Percentiles rank a stretch among this genome's conserved stretches.
Conservation (phyloP, 2,329 filamentous ascomycete genomes). For the Botrytis galanthina region DNA sequence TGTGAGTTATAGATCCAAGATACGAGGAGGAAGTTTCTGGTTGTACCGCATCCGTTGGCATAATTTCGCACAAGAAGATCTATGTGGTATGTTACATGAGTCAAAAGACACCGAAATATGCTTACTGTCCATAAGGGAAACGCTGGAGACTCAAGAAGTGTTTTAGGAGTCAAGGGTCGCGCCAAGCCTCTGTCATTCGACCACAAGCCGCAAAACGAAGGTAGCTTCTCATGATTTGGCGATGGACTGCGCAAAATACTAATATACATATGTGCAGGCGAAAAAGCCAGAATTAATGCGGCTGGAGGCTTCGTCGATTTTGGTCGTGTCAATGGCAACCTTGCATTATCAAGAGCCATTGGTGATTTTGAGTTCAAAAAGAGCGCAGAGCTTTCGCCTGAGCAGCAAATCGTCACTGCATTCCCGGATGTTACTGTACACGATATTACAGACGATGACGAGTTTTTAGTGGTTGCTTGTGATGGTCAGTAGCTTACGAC, state of each 20-base stretch:
- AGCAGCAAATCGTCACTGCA: conserved; percentile 97
- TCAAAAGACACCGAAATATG: conserved; percentile 33
- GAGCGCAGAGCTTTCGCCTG: conserved; percentile 92
- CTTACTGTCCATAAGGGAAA: conserved; percentile 67
- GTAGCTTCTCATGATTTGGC: conserved; percentile 45
- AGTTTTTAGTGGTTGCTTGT: conserved; percentile 90
- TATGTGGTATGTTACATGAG: conserved; percentile 73
- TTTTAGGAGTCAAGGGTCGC: conserved; percentile 92
- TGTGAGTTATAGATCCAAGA: conserved; percentile 71
- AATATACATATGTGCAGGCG: conserved; percentile 54
- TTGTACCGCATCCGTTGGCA: conserved; percentile 88
- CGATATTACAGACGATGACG: conserved; percentile 87
- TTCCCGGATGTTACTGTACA: conserved; percentile 93
- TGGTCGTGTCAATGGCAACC: conserved; percentile 95
- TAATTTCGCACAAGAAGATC: conserved; percentile 89
- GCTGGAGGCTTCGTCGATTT: conserved; percentile 98
- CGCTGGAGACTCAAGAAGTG: conserved; percentile 91
- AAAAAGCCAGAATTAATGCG: conserved; percentile 93
- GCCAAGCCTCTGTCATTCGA: conserved; percentile 99
- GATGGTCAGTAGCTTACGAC: conserved; percentile 63
- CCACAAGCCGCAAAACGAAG: conserved; percentile 98
- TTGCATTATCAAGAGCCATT: conserved; percentile 93
- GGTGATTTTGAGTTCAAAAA: conserved; percentile 99
- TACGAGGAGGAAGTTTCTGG: conserved; percentile 98
- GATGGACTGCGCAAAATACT: conserved; percentile 29